Conservation (phyloP, 257 asterid genomes). For the Solanum bulbocastanum region DNA sequence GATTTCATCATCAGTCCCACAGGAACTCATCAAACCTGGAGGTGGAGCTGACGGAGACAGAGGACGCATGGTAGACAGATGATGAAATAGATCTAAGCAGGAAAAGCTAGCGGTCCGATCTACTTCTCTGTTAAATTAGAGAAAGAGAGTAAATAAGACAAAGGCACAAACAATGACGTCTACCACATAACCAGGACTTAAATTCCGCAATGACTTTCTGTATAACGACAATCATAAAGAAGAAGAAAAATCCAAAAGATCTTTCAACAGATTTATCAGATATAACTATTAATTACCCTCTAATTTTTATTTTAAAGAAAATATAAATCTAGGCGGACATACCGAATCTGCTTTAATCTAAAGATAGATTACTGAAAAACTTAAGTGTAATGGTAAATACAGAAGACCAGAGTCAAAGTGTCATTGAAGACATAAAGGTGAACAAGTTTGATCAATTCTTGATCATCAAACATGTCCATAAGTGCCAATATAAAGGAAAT, state of each 20-base stretch:
- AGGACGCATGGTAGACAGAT: slow-evolving; percentile 36
- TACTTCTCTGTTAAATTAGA: slow-evolving; percentile 7
- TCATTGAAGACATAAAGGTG: not conserved
- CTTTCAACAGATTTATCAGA: not conserved
- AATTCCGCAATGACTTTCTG: not conserved
- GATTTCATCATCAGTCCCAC: slow-evolving; percentile 33
- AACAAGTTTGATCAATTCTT: not conserved
- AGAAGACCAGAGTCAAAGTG: not conserved
- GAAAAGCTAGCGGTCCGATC: not conserved
- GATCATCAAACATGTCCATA: not conserved
- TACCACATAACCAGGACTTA: not conserved
- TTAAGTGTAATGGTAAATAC: not conserved
- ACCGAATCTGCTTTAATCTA: not conserved
- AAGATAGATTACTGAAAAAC: not conserved
- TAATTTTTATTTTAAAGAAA: not conserved
- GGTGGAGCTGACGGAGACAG: slow-evolving; percentile 16
- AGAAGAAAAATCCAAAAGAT: not conserved
- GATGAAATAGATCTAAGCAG: not conserved
- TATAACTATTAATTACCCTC: not conserved
- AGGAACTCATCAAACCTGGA: slow-evolving; percentile 11
- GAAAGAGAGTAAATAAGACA: not conserved
- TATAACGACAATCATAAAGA: not conserved
- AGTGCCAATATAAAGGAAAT: not conserved
- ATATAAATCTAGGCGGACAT: not conserved
- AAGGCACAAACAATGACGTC: not conserved